These are phyloP conservation scores for Dendrobium huoshanense DNA, from an alignment of 106 monocot genomes.

Conservation along the genomic window DNA sequence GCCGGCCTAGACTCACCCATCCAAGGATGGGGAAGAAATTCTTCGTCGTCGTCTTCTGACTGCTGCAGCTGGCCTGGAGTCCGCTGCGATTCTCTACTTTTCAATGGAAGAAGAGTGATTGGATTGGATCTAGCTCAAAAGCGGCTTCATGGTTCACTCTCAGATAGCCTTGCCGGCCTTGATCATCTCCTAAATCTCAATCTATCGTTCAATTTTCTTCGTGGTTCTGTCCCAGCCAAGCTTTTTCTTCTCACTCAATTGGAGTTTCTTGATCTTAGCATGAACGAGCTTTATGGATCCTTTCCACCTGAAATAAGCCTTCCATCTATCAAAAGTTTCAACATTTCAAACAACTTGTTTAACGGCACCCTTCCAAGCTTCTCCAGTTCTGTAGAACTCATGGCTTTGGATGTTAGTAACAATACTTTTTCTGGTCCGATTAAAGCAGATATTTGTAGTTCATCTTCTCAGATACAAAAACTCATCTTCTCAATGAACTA, in stretches of 20 bases:
- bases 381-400: conserved; percentile 20
- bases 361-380: conserved; percentile 37
- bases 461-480: conserved; percentile 18
- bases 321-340: conserved; percentile 39
- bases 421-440: conserved; percentile 4
- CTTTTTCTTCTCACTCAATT: conserved; percentile 33
- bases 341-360: conserved; percentile 55
- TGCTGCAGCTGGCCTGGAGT: conserved; percentile 19
- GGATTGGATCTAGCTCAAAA: conserved; percentile 40
- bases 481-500: conserved; percentile 39
- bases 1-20: conserved; percentile 4
- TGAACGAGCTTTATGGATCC: conserved; percentile 34
- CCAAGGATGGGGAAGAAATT: conserved; percentile 13
- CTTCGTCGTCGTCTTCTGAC: conserved; percentile 1
- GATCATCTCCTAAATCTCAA: conserved; percentile 25
- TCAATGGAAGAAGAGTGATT: conserved; percentile 24
- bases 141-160: conserved; percentile 30
- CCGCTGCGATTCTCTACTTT: neutral
- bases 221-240: conserved; percentile 26
- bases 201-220: conserved; percentile 41
- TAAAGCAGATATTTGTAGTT: conserved; percentile 21
- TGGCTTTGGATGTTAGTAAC: conserved; percentile 1
- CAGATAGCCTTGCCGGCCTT: conserved; percentile 21
- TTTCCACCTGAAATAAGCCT: conserved; percentile 22
- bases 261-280: conserved; percentile 53